These are phyloP conservation scores for Acanthamoeba healyi DNA, from an alignment of 208 protist species.

Conservation along the genomic window DNA sequence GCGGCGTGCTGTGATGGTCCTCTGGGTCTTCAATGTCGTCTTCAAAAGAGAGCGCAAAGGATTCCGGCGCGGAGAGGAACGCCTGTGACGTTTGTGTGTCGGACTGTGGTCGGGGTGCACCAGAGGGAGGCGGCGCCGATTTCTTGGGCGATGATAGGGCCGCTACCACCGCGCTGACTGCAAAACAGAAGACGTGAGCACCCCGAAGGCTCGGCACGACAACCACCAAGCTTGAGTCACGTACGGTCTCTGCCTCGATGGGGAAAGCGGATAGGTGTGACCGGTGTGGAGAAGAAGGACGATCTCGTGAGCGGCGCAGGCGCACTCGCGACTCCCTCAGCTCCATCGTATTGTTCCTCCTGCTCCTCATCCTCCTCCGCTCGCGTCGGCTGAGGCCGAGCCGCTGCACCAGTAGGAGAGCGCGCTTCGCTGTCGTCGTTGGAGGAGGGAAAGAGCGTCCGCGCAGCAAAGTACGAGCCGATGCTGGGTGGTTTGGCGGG, in stretches of 20 bases:
- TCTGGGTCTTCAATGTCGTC: not conserved
- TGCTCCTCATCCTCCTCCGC: not conserved
- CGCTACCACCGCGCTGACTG: slow-evolving; percentile 30
- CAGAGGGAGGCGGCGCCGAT: not conserved
- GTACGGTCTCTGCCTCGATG: slow-evolving; percentile 5
- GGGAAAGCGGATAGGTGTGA: not conserved
- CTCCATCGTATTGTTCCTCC: not conserved
- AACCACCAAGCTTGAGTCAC: not conserved
- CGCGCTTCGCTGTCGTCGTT: not conserved
- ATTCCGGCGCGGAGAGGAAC: not conserved
- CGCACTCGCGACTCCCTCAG: not conserved
- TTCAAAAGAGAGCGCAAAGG: not conserved
- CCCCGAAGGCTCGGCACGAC: not conserved
- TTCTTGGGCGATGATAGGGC: slow-evolving; percentile 33
- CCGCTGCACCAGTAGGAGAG: not conserved
- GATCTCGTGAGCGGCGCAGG: not conserved
- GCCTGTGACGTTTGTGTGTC: not conserved
- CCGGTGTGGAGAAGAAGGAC: slow-evolving; percentile 27
- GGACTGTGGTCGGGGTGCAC: not conserved
- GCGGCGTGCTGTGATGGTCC: not conserved
- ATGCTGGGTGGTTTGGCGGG: not conserved
- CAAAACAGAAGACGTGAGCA: not conserved
- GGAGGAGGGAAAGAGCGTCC: not conserved
- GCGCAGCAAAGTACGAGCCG: slow-evolving; percentile 1
- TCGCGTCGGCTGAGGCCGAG: not conserved